Evolutionary conservation across 179 eudicot genomes (phyloP).

Genomic region (Corrigiola litoralis): DNA sequence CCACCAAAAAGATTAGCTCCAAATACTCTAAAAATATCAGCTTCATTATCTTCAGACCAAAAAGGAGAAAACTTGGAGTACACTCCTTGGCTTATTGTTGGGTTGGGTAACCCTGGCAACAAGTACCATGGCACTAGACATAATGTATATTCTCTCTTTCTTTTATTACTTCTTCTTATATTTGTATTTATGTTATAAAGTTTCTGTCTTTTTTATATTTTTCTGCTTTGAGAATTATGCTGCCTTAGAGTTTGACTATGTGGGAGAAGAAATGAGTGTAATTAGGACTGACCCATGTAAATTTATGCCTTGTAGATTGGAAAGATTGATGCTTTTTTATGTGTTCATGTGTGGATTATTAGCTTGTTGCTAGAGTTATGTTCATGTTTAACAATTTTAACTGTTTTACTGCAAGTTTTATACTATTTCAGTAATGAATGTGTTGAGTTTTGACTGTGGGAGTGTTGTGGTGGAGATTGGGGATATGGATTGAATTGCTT

Average conservation of each 20-base stretch:
- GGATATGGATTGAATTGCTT: too few relatives aligned
- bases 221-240: background rate
- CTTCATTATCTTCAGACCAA: slow-evolving; percentile 25
- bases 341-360: background rate
- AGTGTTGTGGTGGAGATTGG: too few relatives aligned
- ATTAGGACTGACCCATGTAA: background rate
- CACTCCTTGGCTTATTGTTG: slow-evolving; percentile 94
- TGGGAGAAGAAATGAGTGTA: slow-evolving; percentile 1
- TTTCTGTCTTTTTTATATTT: background rate
- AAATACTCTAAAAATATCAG: slow-evolving; percentile 35
- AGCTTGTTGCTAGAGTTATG: background rate
- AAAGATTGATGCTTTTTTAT: background rate
- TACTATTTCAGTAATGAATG: too few relatives aligned
- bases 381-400: background rate
- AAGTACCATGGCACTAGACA: slow-evolving; percentile 93
- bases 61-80: slow-evolving; percentile 58
- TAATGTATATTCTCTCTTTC: slow-evolving; percentile 45
- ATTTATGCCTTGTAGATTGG: background rate
- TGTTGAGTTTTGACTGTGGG: too few relatives aligned
- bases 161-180: background rate
- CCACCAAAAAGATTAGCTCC: slow-evolving; percentile 24
- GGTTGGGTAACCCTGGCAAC: slow-evolving; percentile 88
- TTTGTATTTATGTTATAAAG: background rate
- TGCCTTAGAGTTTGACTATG: background rate
- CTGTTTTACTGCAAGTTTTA: too few relatives aligned